These are phyloP conservation scores for Botryotinia globosa DNA, from an alignment of 2,329 filamentous ascomycete genomes.

Conservation along the genomic window DNA sequence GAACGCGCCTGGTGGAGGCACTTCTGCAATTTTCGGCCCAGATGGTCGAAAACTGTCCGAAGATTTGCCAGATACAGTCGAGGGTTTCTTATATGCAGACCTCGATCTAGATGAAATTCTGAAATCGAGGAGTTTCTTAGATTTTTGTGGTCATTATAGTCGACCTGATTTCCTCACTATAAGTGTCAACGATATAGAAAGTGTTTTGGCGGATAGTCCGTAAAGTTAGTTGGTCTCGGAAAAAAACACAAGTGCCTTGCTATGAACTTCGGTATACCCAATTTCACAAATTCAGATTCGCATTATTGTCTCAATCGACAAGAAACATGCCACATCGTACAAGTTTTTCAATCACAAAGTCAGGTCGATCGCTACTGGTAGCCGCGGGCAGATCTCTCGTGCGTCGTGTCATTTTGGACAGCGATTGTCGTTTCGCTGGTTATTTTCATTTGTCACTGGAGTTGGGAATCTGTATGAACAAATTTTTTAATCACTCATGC, in stretches of 20 bases:
- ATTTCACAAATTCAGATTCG: neutral
- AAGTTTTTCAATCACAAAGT: neutral
- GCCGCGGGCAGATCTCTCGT: neutral
- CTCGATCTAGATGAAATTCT: constrained; percentile 29
- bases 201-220: neutral
- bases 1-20: constrained; percentile 47
- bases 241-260: neutral
- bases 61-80: constrained; percentile 49
- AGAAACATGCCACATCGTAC: neutral
- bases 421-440: neutral
- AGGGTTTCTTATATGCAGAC: constrained; percentile 52
- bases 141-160: constrained; percentile 30
- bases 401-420: neutral
- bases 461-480: neutral
- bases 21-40: constrained; percentile 53
- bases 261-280: neutral
- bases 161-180: constrained; percentile 32
- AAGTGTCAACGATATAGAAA: constrained; percentile 26
- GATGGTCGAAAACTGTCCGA: constrained; percentile 45
- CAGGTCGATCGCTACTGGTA: neutral
- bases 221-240: neutral
- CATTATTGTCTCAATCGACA: neutral
- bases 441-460: neutral
- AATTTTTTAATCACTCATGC: neutral
- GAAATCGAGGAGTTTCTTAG: constrained; percentile 28